These are phyloP conservation scores for Nigrospora osmanthi DNA, from an alignment of 2,329 filamentous ascomycete genomes.

Conservation along the genomic window DNA sequence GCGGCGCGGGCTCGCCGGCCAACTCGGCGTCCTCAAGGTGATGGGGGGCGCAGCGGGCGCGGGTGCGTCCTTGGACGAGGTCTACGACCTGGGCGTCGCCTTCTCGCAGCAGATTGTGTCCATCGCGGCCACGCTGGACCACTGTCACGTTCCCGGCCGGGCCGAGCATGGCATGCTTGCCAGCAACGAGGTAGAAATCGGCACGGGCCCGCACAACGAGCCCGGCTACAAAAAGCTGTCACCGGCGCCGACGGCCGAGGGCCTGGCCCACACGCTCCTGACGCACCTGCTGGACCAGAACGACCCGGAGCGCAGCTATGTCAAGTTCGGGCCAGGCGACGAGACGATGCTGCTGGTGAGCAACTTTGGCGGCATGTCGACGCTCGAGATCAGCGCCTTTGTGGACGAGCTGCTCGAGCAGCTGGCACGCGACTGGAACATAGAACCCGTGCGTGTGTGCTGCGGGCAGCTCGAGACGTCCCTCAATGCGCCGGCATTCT, in stretches of 20 bases:
- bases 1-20: slow-evolving; percentile 52
- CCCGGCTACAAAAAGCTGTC: slow-evolving; percentile 51
- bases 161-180: slow-evolving; percentile 38
- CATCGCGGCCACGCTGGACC: slow-evolving; percentile 50
- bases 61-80: slow-evolving; percentile 38
- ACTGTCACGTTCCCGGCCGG: slow-evolving; percentile 51
- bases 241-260: slow-evolving; percentile 38
- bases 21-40: slow-evolving; percentile 52
- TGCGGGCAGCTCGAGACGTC: slow-evolving; percentile 63
- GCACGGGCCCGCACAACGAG: slow-evolving; percentile 61
- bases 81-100: slow-evolving; percentile 41
- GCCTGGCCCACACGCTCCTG: slow-evolving; percentile 49
- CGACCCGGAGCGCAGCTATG: slow-evolving; percentile 41
- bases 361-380: slow-evolving; percentile 53
- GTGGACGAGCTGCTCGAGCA: slow-evolving; percentile 45
- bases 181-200: slow-evolving; percentile 50
- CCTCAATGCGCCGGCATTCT: slow-evolving; percentile 65
- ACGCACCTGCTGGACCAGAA: slow-evolving; percentile 50
- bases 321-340: slow-evolving; percentile 36
- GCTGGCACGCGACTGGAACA: slow-evolving; percentile 35
- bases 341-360: slow-evolving; percentile 47
- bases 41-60: slow-evolving; percentile 41
- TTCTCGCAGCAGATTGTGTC: slow-evolving; percentile 46
- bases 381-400: slow-evolving; percentile 47
- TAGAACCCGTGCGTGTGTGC: slow-evolving; percentile 46